Evolutionary conservation across 2,329 filamentous ascomycete species (phyloP), one percentile per base, ranked within the genome.

Genomic region (Trichoderma hamatum): DNA sequence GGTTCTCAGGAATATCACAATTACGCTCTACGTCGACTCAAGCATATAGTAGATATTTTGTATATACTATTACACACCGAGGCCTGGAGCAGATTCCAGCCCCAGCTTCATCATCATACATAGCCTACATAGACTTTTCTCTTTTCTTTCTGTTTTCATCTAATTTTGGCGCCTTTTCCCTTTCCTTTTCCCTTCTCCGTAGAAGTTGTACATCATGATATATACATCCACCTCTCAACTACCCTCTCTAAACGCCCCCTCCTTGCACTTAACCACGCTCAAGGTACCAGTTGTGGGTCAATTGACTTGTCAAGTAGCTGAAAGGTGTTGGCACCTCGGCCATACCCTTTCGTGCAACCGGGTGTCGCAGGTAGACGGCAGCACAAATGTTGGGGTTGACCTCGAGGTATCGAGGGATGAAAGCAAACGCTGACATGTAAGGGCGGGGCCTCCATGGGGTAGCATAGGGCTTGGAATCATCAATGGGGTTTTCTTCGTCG

Each of bases 381-480:
- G 94, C 91, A 81, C 96, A 99, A 75, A 98, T 92, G 77, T 94
- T 96, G 80, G 97, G 96, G 84, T 98, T 97, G 74, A 99, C 96
- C 82, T 99, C 96, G 70, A 99, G 88, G 80, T 98, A 99, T 66
- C 92, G 85, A 13, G 96, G 96, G 73, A 99, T 94, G 80, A 97
- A 97, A 28, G 94, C 94, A 80, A 99, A 99, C 0, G 94, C 90
- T 63, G 88, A 86, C 92, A 99, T 96, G 81, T 88, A 98, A 64
- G 91, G 86, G 68, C 94, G 87, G 14, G 96, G 96, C 72, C 86
- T 83, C 96, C 96, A 99, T 14, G 96, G 96, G 1, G 94, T 97
- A 5, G 87, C 87, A 78, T 99, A 99, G 3, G 96, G 93, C 81
- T 97, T 97, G 69, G 79, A 81, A 58, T 81, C 80, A 80, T 97